phyloP scores from a whole-genome alignment of 345 rosid genomes.

The Pugionium cornutum region DNA sequence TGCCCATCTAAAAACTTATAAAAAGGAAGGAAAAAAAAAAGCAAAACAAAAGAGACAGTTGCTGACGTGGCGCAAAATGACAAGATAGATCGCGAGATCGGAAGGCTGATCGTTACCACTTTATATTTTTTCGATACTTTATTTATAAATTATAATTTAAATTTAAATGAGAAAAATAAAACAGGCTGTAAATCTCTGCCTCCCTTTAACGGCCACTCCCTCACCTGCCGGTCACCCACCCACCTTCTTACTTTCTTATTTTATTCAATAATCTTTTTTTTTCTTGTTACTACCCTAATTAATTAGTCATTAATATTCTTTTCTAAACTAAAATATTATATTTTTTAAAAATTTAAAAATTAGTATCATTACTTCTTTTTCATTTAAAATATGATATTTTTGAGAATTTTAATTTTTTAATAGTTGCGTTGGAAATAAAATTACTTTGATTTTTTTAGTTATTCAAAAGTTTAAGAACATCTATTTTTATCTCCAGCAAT shows the following conservation, averaged over 20 bases:
- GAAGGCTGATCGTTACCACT: constrained; percentile 62
- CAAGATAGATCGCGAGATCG: constrained; percentile 68
- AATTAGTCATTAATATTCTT: constrained; percentile 12
- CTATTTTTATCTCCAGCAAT: too few relatives aligned
- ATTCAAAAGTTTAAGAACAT: too few relatives aligned
- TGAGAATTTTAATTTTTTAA: too few relatives aligned
- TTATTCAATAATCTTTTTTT: background rate
- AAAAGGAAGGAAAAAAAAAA: constrained; percentile 2
- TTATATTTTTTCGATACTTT: constrained; percentile 20
- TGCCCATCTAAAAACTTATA: constrained; percentile 10
- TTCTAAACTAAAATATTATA: too few relatives aligned
- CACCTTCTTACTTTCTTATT: background rate
- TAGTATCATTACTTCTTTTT: too few relatives aligned
- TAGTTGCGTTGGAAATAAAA: too few relatives aligned
- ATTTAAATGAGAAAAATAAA: background rate
- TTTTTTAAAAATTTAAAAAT: too few relatives aligned
- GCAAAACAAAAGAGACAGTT: constrained; percentile 40
- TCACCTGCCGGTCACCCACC: constrained; percentile 41
- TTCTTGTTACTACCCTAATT: background rate
- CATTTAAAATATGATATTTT: too few relatives aligned
- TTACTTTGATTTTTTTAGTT: too few relatives aligned
- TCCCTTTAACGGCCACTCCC: constrained; percentile 53
- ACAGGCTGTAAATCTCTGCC: constrained; percentile 71
- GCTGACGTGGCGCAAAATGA: constrained; percentile 72
- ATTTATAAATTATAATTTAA: background rate